These are phyloP conservation scores for Tolypocladium ovalisporum DNA, from an alignment of 2,329 filamentous ascomycete species.

Conservation along the genomic window DNA sequence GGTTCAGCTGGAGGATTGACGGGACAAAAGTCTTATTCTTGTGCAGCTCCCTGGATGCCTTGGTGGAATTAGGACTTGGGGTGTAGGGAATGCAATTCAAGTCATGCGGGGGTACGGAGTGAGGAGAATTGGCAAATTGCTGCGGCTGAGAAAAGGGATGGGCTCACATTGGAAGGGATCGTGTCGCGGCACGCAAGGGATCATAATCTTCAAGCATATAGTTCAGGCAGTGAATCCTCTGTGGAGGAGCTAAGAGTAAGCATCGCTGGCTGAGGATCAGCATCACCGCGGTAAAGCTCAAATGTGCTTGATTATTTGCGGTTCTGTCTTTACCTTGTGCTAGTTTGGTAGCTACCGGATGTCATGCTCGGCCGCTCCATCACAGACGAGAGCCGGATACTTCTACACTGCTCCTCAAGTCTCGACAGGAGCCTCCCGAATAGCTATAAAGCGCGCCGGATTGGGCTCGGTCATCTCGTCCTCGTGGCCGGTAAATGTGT, in stretches of 20 bases:
- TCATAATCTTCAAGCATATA: not conserved
- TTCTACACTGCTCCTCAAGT: not conserved
- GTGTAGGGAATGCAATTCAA: no score
- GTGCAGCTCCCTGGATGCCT: no score
- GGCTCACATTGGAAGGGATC: no score
- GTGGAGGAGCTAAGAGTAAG: not conserved
- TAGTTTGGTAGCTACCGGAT: no score
- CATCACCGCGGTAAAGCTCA: not conserved
- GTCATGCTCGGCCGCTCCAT: not conserved
- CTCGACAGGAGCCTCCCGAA: not conserved
- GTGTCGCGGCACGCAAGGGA: not conserved
- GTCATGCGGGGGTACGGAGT: not conserved
- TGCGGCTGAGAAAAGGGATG: not conserved
- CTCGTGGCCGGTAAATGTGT: conserved; percentile 11
- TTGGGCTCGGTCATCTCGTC: conserved; percentile 17
- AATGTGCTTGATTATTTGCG: not conserved
- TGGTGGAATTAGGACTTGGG: no score
- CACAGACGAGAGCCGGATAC: not conserved
- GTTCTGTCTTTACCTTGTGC: not conserved
- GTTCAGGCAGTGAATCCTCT: not conserved
- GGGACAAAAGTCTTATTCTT: not conserved
- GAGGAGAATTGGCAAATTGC: not conserved
- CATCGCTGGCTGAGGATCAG: not conserved
- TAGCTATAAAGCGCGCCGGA: conserved; percentile 20
- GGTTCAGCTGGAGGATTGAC: not conserved